Percentiles rank a stretch among this genome's conserved stretches.
Conservation (phyloP, 441 rosid genomes). For the Geranium incanum region DNA sequence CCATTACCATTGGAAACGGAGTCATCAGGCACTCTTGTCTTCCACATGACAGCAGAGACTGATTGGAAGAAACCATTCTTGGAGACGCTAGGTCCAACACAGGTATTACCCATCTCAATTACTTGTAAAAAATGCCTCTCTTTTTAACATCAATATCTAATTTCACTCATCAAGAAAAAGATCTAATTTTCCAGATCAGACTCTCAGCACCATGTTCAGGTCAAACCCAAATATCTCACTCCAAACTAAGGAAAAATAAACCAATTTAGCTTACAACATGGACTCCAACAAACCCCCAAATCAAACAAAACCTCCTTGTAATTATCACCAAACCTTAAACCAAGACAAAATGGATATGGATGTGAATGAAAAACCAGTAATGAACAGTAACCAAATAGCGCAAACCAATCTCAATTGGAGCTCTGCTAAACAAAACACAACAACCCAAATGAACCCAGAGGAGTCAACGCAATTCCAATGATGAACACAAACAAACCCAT, state of each 20-base stretch:
- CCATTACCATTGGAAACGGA: constrained; percentile 34
- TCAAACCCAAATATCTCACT: constrained; percentile 9
- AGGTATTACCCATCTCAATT: constrained; percentile 51
- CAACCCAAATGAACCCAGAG: no score
- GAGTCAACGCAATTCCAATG: neutral
- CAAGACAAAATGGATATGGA: neutral
- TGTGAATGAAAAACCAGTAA: neutral
- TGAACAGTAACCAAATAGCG: neutral
- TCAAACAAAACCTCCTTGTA: neutral
- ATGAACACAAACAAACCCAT: neutral
- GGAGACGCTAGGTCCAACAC: constrained; percentile 55
- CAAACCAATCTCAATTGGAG: neutral
- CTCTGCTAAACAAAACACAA: neutral
- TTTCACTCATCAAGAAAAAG: constrained; percentile 12
- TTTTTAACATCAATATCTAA: constrained; percentile 29
- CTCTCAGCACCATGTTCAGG: neutral
- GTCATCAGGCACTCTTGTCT: constrained; percentile 41
- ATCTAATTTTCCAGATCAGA: constrained; percentile 21
- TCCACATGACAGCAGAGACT: constrained; percentile 61
- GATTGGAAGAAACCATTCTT: constrained; percentile 60
- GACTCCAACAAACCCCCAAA: neutral
- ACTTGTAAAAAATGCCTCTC: no score
- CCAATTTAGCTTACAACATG: neutral
- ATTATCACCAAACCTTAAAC: constrained; percentile 10
- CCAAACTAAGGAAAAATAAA: neutral